Evolutionary conservation across 306 rosid species (phyloP).

Genomic region (Oxytropis ochrocephala): DNA sequence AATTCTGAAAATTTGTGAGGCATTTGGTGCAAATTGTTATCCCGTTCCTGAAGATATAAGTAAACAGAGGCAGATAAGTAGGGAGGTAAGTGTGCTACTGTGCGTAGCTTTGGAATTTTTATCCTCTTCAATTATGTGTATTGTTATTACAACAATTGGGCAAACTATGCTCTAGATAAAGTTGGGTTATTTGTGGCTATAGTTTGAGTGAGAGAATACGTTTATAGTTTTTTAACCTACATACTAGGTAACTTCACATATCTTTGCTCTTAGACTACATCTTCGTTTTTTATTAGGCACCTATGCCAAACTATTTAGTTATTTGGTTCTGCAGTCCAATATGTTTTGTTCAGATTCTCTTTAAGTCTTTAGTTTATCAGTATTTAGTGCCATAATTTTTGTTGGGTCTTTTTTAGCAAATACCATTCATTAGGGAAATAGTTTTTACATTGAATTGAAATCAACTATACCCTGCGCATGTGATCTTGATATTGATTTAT

Average conservation of each 20-base stretch:
- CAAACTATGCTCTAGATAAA: background rate
- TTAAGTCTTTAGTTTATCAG: conserved; percentile 1
- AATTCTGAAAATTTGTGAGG: conserved; percentile 93
- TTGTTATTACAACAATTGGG: background rate
- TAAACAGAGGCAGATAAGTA: conserved; percentile 83
- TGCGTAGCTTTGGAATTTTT: conserved; percentile 25
- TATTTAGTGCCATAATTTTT: background rate
- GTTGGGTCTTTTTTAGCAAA: background rate
- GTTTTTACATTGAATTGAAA: background rate
- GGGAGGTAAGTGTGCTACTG: conserved; percentile 72
- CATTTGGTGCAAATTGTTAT: conserved; percentile 95
- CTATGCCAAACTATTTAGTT: background rate
- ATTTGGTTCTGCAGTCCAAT: background rate
- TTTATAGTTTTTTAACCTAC: background rate
- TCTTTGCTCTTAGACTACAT: background rate
- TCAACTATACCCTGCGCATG: background rate
- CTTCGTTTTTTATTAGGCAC: background rate
- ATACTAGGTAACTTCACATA: background rate
- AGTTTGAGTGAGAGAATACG: background rate
- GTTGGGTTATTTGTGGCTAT: conserved; percentile 6
- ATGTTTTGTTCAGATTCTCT: background rate
- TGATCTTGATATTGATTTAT: conserved; percentile 11
- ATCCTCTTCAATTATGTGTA: background rate
- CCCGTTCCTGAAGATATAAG: conserved; percentile 95
- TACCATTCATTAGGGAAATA: conserved; percentile 1